These are phyloP conservation scores for Puya raimondii DNA, from an alignment of 176 grass and related monocot species.

Conservation along the genomic window DNA sequence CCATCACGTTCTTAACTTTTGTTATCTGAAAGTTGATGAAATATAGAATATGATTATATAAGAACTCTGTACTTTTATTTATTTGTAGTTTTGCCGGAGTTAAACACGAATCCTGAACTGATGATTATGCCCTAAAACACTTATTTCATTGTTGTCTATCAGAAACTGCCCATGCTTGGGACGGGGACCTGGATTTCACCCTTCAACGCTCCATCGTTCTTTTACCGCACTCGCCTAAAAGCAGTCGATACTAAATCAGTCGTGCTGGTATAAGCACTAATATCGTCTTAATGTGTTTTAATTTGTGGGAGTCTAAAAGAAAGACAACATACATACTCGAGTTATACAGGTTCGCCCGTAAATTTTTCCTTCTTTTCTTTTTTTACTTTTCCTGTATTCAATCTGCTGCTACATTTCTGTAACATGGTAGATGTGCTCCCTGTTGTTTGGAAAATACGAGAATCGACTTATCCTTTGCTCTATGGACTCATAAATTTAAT, in stretches of 20 bases:
- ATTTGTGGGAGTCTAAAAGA: neutral
- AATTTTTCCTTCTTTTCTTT: neutral
- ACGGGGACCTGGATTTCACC: neutral
- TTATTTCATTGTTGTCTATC: neutral
- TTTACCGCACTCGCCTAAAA: neutral
- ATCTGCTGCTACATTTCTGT: neutral
- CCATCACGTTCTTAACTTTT: too few species aligned
- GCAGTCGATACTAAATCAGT: neutral
- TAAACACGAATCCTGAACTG: too few species aligned
- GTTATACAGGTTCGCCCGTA: neutral
- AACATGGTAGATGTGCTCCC: neutral
- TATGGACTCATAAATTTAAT: neutral
- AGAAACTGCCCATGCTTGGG: neutral
- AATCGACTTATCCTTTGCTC: neutral
- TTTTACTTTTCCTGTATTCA: neutral
- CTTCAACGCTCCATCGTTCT: neutral
- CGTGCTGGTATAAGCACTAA: neutral
- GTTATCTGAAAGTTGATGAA: too few species aligned
- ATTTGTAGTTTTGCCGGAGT: too few species aligned
- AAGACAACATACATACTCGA: neutral
- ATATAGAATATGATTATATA: too few species aligned
- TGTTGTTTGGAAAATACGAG: neutral
- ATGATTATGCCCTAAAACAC: neutral
- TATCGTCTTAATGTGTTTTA: neutral
- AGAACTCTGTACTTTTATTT: too few species aligned